Conservation (phyloP, 768 basidiomycete genomes). For the Trametes cingulata region DNA sequence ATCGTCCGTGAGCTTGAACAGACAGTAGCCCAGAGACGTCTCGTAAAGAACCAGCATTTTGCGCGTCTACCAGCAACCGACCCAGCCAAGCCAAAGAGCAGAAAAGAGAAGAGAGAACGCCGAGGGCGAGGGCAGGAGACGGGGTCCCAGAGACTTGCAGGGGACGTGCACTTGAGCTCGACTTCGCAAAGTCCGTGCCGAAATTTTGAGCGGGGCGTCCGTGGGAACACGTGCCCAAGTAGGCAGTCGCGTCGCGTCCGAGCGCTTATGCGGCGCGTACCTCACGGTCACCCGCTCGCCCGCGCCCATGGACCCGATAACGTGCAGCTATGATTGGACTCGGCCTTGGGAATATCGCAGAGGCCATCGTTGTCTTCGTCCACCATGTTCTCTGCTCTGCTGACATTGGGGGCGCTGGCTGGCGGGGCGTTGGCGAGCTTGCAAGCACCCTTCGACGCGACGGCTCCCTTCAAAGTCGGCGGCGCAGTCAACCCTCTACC, state of each 20-base stretch:
- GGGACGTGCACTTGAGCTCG: constrained; percentile 6
- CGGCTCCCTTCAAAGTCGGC: background rate
- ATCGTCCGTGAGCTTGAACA: constrained; percentile 92
- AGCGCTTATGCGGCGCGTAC: background rate
- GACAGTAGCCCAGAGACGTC: constrained; percentile 94
- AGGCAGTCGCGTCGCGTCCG: background rate
- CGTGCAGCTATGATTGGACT: background rate
- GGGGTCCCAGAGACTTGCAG: constrained; percentile 4
- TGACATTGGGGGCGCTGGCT: background rate
- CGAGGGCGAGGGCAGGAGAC: background rate
- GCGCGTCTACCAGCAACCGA: constrained; percentile 6
- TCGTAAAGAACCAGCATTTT: constrained; percentile 96
- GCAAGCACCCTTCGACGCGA: constrained; percentile 4
- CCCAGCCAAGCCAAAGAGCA: background rate
- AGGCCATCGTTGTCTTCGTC: background rate
- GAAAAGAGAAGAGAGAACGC: background rate
- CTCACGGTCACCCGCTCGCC: background rate
- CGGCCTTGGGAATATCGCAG: background rate
- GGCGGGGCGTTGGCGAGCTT: background rate
- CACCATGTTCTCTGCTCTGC: constrained; percentile 12
- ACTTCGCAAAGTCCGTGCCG: constrained; percentile 18
- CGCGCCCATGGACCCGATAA: background rate
- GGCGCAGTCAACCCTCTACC: background rate
- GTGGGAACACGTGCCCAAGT: constrained; percentile 15
- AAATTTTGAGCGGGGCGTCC: constrained; percentile 18